Evolutionary conservation across 1,284 basidiomycete species (phyloP).

Genomic region (Malassezia equina): DNA sequence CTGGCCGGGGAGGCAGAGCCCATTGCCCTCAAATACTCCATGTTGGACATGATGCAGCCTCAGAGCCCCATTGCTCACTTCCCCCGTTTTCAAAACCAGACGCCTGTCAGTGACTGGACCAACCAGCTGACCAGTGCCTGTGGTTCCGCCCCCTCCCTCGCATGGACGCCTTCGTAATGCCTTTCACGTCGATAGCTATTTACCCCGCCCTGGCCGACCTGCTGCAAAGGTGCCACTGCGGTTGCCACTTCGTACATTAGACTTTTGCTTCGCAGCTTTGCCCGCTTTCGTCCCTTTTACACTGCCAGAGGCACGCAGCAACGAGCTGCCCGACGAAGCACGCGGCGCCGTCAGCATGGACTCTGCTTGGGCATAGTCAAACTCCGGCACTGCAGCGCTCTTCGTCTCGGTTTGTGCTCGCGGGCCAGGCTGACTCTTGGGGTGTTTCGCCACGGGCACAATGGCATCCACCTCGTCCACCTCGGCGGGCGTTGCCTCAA

Average conservation of each 20-base stretch:
- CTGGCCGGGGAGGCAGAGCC: slow-evolving; percentile 15
- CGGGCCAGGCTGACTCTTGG: slow-evolving; percentile 1
- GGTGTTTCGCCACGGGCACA: slow-evolving; percentile 8
- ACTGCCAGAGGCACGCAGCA: not conserved
- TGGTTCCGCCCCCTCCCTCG: not conserved
- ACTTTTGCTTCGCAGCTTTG: slow-evolving; percentile 4
- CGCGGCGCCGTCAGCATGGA: slow-evolving; percentile 7
- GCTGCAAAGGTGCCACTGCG: slow-evolving; percentile 9
- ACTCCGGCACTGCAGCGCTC: not conserved
- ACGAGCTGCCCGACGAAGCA: not conserved
- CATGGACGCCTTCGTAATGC: not conserved
- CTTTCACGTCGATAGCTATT: not conserved
- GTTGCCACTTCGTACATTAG: slow-evolving; percentile 8
- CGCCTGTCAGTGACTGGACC: slow-evolving; percentile 8
- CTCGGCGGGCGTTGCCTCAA: not conserved
- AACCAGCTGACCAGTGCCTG: not conserved
- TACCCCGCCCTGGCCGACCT: not conserved
- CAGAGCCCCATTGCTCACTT: slow-evolving; percentile 1
- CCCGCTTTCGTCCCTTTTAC: not conserved
- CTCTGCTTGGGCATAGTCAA: slow-evolving; percentile 5
- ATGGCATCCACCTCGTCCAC: not conserved
- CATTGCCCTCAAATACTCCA: slow-evolving; percentile 27
- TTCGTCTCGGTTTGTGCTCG: not conserved
- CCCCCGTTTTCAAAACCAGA: slow-evolving; percentile 3
- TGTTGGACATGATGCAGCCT: slow-evolving; percentile 20